Conservation (phyloP, 768 basidiomycete genomes). For the Rhodocollybia butyracea region DNA sequence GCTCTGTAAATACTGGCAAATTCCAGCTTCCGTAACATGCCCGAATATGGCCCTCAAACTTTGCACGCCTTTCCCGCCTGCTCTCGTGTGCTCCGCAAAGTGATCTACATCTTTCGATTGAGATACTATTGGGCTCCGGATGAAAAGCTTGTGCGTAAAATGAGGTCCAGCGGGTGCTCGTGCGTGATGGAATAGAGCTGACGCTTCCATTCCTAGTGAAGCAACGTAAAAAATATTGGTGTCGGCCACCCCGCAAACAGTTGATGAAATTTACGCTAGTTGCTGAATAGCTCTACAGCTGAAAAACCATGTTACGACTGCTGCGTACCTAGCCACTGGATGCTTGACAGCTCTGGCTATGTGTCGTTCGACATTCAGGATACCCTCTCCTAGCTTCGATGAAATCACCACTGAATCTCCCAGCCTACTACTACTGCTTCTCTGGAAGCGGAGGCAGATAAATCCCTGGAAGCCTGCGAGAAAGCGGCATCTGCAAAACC, state of each 20-base stretch:
- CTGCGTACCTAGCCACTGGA: conserved; percentile 73
- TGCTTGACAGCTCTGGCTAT: conserved; percentile 67
- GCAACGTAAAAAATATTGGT: too few species aligned
- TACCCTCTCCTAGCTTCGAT: too few species aligned
- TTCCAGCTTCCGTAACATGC: conserved; percentile 58
- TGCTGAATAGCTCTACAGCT: conserved; percentile 73
- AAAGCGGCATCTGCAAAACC: too few species aligned
- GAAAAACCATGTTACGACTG: conserved; percentile 80
- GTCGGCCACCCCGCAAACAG: too few species aligned
- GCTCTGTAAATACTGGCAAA: too few species aligned
- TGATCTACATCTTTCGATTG: conserved; percentile 57
- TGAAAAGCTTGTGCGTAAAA: conserved; percentile 83
- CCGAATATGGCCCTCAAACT: conserved; percentile 60
- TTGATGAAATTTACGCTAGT: too few species aligned
- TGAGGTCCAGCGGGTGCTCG: conserved; percentile 66
- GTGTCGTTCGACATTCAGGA: conserved; percentile 80
- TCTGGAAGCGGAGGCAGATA: conserved; percentile 81
- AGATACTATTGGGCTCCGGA: too few species aligned
- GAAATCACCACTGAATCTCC: conserved; percentile 74
- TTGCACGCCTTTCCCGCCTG: conserved; percentile 68
- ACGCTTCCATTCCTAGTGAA: conserved; percentile 78
- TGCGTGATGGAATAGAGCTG: too few species aligned
- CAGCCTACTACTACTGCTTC: conserved; percentile 82
- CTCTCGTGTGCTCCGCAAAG: conserved; percentile 65
- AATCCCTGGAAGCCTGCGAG: conserved; percentile 75